Base-by-base conservation (phyloP, 2,329 filamentous ascomycete genomes). In the Sclerotinia spermophila region DNA sequence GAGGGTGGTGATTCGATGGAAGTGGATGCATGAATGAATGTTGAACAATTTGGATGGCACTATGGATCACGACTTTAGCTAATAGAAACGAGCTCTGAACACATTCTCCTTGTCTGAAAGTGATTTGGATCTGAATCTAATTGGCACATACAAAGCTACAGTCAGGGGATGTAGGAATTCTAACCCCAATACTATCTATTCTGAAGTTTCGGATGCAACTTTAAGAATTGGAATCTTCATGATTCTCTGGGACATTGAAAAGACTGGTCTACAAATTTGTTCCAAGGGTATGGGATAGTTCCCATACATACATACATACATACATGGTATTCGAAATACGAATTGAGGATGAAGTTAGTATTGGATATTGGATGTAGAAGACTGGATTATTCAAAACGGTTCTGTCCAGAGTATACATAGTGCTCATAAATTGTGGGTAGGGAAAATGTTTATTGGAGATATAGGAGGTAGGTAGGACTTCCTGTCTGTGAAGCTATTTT, bases 1-100 rank as follows among this genome's bases (percentile, higher is more conserved):
- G 84, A 84, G 73, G 79, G 76, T 44, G 48, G n/a, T 53, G 48
- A 53, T 27, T 53, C 48, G n/a, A 85, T 84, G 83, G 82, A 84
- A 76, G 82, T 84, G 67, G 83, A 85, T 72, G 74, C 75, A 24
- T 79, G 3, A 65, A 38, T 38, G 17, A 19, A 33, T n/a, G 53
- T 53, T n/a, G 48, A 30, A 30, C 62, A 60, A 45, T 59, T 24
- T 30, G 51, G 44, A 59, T 33, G 24, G 56, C 48, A 53, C 48
- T 59, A 59, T 59, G 56, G 56, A 59, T 59, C 35, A 59, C 15
- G 56, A 59, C 56, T 59, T 53, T 40, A 40, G 56, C 33, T 59
- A 59, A 59, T 40, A 59, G 56, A 59, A 38, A 40, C 40, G 24
- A 59, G 56, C 56, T 59, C 35, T 38, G 56, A 59, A 59, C 35